A percentile compares a stretch with the other conserved stretches of the same genome.
phyloP scores from a whole-genome alignment of 768 basidiomycete genomes.

The Phanerodontia chrysosporium region DNA sequence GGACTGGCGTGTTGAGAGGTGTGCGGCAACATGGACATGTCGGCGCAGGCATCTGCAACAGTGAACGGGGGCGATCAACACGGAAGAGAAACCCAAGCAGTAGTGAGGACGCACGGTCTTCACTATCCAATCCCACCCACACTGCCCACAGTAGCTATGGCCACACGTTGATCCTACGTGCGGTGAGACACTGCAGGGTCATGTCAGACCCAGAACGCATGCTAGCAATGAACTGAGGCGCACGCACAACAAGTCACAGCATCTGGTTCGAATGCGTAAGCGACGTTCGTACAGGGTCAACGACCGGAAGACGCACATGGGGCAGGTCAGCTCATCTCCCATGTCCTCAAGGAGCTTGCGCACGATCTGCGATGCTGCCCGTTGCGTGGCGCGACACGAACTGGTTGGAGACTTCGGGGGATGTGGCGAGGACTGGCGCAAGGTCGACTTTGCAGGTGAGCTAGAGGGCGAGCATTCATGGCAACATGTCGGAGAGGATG shows the following conservation, averaged over 20 bases:
- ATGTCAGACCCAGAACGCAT: conserved; percentile 2
- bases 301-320: conserved; percentile 50
- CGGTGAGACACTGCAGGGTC: conserved; percentile 45
- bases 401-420: background rate
- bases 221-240: background rate
- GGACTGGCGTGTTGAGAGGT: conserved; percentile 31
- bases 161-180: conserved; percentile 70
- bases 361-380: conserved; percentile 1
- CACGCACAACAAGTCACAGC: conserved; percentile 66
- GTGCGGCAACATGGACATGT: conserved; percentile 62
- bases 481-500: background rate
- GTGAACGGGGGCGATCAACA: background rate
- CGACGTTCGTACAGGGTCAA: too few relatives aligned
- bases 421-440: background rate
- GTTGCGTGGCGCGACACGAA: background rate
- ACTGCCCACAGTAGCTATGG: conserved; percentile 68
- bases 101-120: conserved; percentile 43
- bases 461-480: background rate
- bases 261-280: conserved; percentile 38
- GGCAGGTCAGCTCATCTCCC: conserved; percentile 65
- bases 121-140: conserved; percentile 55
- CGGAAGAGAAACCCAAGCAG: too few relatives aligned
- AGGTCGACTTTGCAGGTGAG: background rate
- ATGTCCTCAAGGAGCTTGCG: conserved; percentile 39
- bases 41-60: conserved; percentile 33